Base-by-base conservation (phyloP, 1,284 basidiomycete genomes). In the Irpex lacteus region DNA sequence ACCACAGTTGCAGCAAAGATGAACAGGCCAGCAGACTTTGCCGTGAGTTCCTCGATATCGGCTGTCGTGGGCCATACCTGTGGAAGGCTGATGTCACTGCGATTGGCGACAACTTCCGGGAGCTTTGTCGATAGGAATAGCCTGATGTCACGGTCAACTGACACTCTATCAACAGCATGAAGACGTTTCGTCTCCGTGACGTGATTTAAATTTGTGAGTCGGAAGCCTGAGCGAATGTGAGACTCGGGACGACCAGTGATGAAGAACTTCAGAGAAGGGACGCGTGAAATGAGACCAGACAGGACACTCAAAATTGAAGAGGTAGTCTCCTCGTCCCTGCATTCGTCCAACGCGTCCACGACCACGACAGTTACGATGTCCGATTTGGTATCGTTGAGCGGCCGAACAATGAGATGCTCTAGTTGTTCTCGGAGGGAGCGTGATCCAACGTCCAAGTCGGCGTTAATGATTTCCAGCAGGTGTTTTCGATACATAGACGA, bases 301-400 rank as follows among this genome's bases (percentile, higher is more conserved):
- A 71, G 62, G 0, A 66, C 49, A 3, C 62, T 55, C 9, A 72
- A 40, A 26, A 70, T 65, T 0, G 63, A 66, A n/a, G 69, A 70
- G 9, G 64, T 63, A 1, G 68, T 34, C 8, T 63, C 62, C 8
- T 65, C 47, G 53, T 73, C 70, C 13, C 64, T 61, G 63, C 73
- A 73, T 64, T 74, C 73, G 62, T 75, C 73, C 5, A 75, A 60
- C 0, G 73, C 74, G 59, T 75, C 74, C 26, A 75, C 55, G 2
- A 75, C 63, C 9, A 75, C 59, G 6, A 69, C 61, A 19, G 60
- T 67, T 15, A 38, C 54, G 4, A 64, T 65, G 47, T 67, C 63
- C 15, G 59, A 47, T 5, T n/a, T 11, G 13, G 21, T 65, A 53
- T 63, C 55, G n/a, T n/a, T n/a, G n/a, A n/a, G n/a, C 6, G 71